Conservation (phyloP, 2,329 filamentous ascomycete species). For the Orbilia ellipsospora region DNA sequence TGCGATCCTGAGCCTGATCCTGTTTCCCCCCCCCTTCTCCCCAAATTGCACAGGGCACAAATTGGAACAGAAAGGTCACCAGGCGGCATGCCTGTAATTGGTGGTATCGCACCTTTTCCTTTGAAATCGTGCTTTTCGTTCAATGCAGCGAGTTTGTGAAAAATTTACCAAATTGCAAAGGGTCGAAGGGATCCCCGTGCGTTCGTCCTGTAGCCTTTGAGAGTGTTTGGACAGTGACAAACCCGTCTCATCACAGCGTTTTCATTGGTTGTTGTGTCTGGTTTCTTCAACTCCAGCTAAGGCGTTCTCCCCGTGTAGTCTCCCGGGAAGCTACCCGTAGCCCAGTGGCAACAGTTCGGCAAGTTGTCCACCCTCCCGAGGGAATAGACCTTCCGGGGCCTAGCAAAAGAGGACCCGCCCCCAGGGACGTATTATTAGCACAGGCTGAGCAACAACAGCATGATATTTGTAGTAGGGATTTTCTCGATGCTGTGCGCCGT, state of each 20-base stretch:
- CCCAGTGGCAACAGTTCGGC: neutral
- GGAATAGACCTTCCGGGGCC: conserved; percentile 4
- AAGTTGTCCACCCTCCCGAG: too few relatives aligned
- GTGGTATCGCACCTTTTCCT: conserved; percentile 24
- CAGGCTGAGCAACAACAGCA: conserved; percentile 47
- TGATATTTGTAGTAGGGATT: conserved; percentile 50
- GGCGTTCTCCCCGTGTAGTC: conserved; percentile 23
- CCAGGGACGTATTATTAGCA: conserved; percentile 50
- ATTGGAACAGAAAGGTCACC: neutral
- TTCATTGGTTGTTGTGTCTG: conserved; percentile 39
- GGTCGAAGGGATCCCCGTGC: conserved; percentile 31
- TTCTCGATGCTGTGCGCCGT: conserved; percentile 34
- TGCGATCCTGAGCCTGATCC: conserved; percentile 33
- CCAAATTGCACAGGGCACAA: conserved; percentile 48
- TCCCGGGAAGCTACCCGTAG: conserved; percentile 7
- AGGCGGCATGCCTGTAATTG: conserved; percentile 13
- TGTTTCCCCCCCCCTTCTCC: too few relatives aligned
- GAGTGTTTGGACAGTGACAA: conserved; percentile 37
- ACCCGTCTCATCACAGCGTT: conserved; percentile 1
- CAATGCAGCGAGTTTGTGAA: conserved; percentile 10
- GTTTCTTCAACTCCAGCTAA: conserved; percentile 26
- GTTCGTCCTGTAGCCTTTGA: conserved; percentile 19
- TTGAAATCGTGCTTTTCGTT: neutral
- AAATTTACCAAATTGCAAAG: conserved; percentile 49
- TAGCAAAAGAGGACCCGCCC: neutral